phyloP scores from a whole-genome alignment of 106 monocot genomes.

The Acorus calamus region DNA sequence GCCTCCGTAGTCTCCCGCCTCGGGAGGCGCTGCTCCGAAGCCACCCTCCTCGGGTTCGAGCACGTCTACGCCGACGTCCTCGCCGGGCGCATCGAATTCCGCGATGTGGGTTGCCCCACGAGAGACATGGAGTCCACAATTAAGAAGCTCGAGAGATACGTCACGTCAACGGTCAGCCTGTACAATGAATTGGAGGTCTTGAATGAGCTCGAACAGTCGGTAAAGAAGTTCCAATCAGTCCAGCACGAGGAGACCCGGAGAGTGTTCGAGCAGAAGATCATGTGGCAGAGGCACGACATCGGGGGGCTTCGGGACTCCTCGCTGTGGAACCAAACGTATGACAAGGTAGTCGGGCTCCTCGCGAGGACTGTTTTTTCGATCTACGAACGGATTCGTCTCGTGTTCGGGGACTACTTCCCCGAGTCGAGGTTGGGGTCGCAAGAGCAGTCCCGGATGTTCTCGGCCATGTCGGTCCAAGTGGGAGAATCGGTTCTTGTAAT shows the following conservation, averaged over 20 bases:
- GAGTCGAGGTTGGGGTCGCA: constrained; percentile 1
- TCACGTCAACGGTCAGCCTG: constrained; percentile 48
- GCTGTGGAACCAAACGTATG: constrained; percentile 74
- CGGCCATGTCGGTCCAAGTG: too few species aligned
- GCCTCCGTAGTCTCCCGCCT: constrained; percentile 68
- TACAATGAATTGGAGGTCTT: constrained; percentile 65
- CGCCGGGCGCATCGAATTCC: constrained; percentile 25
- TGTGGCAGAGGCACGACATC: constrained; percentile 60
- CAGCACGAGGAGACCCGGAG: constrained; percentile 40
- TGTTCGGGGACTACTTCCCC: constrained; percentile 38
- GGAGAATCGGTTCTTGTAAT: background rate
- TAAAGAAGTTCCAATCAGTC: constrained; percentile 38
- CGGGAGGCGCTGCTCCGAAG: constrained; percentile 59
- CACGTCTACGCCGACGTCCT: constrained; percentile 82
- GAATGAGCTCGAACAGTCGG: constrained; percentile 66
- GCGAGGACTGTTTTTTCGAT: constrained; percentile 67
- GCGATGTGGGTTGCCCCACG: constrained; percentile 22
- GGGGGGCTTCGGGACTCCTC: constrained; percentile 53
- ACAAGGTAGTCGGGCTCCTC: constrained; percentile 60
- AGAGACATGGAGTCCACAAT: constrained; percentile 32
- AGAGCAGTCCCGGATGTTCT: too few species aligned
- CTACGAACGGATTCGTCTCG: constrained; percentile 35
- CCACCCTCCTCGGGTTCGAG: constrained; percentile 68
- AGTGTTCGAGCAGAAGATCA: constrained; percentile 67
- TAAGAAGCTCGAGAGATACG: constrained; percentile 69